Conservation (phyloP, 441 rosid species). For the Euphorbia celastroides region DNA sequence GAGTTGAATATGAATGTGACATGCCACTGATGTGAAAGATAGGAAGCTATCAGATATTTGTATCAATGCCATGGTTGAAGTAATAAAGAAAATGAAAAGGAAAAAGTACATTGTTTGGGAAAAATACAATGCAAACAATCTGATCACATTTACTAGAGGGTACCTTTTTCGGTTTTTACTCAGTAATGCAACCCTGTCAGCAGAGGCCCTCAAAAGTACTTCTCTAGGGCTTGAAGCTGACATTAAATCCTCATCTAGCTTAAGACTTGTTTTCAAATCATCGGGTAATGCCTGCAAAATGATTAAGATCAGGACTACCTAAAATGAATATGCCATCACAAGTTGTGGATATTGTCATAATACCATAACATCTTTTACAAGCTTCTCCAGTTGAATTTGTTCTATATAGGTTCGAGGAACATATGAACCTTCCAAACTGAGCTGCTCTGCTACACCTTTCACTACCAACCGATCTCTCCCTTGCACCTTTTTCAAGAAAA, state of each 20-base stretch:
- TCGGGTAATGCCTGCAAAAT: slow-evolving; percentile 78
- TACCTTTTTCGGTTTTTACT: slow-evolving; percentile 70
- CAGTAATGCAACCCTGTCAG: slow-evolving; percentile 66
- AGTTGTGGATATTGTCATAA: slow-evolving; percentile 21
- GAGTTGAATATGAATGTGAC: slow-evolving; percentile 83
- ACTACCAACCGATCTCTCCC: slow-evolving; percentile 79
- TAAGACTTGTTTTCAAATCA: slow-evolving; percentile 74
- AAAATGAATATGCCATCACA: slow-evolving; percentile 5
- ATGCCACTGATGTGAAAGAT: slow-evolving; percentile 35
- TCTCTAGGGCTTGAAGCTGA: slow-evolving; percentile 83
- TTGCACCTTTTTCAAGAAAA: slow-evolving; percentile 61
- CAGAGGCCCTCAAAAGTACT: slow-evolving; percentile 63
- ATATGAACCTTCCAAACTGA: slow-evolving; percentile 86
- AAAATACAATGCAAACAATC: slow-evolving; percentile 16
- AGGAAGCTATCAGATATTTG: slow-evolving; percentile 21
- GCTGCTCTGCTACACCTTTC: slow-evolving; percentile 61
- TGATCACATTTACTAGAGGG: slow-evolving; percentile 15
- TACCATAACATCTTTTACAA: slow-evolving; percentile 93
- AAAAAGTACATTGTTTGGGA: neutral
- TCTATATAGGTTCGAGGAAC: slow-evolving; percentile 90
- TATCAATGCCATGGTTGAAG: slow-evolving; percentile 5
- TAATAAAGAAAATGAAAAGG: slow-evolving; percentile 1
- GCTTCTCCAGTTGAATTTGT: slow-evolving; percentile 90
- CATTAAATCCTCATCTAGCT: slow-evolving; percentile 73
- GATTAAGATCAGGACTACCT: slow-evolving; percentile 24